Base-by-base conservation (phyloP, 768 basidiomycete species). In the Panellus pusillus region DNA sequence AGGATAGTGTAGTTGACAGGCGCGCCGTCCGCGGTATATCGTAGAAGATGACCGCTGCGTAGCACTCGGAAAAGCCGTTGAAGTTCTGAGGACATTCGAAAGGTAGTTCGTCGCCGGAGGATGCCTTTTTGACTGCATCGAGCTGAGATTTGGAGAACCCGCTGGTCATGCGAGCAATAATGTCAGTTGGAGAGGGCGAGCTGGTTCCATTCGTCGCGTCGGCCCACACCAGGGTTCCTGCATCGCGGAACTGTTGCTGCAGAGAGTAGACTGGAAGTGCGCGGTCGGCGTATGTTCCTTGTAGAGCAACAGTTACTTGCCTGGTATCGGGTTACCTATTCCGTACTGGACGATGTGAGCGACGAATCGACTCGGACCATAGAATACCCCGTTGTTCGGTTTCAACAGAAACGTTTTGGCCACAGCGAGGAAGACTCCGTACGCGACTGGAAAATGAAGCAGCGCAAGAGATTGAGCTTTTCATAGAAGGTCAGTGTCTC, bases 31-130 rank as follows among this genome's bases (percentile, higher is more conserved):
- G 69, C 60, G 2, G 83, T 28, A 89, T 71, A 42, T 78, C 74
- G 57, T 79, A 74, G 67, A 92, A 89, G 0, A 77, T 69, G 13
- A 92, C 66, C 1, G 75, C 89, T 1, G 82, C 87, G 61, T 79
- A 92, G 64, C 90, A 92, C 52, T 81, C 72, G 2, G 88, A 89
- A 46, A 81, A 76, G 8, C 76, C 61, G 45, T 87, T 83, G 71
- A 87, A 90, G 69, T 91, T 92, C 63, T 87, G 81, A 8, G 83
- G 87, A 63, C 90, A 92, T 31, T 71, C 65, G 0, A 71, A 58
- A 0, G 80, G 75, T 13, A 92, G 83, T 20, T 82, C 78, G 4
- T 68, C 63, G 0, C 75, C 71, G 24, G 70, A 74, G 28, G 67
- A 65, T 11, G 85, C 74, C 63, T 83, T 69, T 49, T 73, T 73